Percentiles rank a stretch among this genome's conserved stretches.
phyloP scores from a whole-genome alignment of 257 asterid species.

The Haberlea rhodopensis region DNA sequence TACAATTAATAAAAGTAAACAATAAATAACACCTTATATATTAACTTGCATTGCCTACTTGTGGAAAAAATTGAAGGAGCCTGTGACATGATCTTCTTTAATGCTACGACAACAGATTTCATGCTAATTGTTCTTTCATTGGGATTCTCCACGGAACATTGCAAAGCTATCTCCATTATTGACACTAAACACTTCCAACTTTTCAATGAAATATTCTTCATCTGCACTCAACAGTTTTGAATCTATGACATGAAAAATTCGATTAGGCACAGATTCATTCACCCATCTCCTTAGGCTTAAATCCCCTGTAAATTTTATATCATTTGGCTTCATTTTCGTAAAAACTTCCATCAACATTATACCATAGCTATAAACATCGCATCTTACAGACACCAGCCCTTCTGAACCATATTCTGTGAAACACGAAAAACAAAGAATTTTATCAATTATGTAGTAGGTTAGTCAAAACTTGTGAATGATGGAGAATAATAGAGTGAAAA shows the following conservation, averaged over 20 bases:
- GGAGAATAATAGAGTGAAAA: not conserved
- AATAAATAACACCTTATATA: too few species aligned
- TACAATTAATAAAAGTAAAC: too few species aligned
- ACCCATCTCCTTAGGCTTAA: conserved; percentile 21
- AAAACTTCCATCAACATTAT: conserved; percentile 35
- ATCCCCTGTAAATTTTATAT: conserved; percentile 18
- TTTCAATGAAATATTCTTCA: not conserved
- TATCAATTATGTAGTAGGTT: too few species aligned
- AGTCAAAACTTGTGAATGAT: not conserved
- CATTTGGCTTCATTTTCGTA: conserved; percentile 24
- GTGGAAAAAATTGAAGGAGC: not conserved
- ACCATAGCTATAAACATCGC: conserved; percentile 35
- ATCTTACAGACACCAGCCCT: conserved; percentile 23
- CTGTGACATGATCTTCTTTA: conserved; percentile 22
- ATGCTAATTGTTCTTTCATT: conserved; percentile 7
- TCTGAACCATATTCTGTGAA: conserved; percentile 29
- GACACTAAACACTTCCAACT: conserved; percentile 18
- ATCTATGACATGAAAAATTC: conserved; percentile 13
- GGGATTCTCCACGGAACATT: conserved; percentile 19
- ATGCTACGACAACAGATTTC: conserved; percentile 20
- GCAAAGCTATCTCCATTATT: conserved; percentile 24
- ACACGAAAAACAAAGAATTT: not conserved
- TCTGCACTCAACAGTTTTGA: conserved; percentile 9
- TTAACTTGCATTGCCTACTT: too few species aligned
- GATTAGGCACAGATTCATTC: conserved; percentile 12